Conservation (phyloP, 768 basidiomycete genomes). For the Lactarius quietus region DNA sequence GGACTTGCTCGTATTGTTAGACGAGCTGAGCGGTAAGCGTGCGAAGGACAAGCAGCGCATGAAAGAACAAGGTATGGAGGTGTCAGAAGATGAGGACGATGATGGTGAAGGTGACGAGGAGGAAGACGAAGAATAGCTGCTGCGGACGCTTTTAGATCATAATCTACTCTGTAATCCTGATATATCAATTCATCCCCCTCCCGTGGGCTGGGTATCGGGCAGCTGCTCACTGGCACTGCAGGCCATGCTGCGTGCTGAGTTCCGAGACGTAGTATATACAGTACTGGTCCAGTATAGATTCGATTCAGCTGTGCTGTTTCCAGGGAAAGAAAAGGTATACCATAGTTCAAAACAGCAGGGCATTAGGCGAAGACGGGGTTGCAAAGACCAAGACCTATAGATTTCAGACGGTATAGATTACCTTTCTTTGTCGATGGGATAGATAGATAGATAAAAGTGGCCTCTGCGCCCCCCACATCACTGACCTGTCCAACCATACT, state of each 20-base stretch:
- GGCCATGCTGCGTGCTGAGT: background rate
- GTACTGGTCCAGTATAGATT: background rate
- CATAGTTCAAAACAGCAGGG: no score
- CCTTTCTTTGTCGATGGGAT: no score
- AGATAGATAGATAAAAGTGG: no score
- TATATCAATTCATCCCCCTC: background rate
- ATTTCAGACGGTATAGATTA: no score
- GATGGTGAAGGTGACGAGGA: conserved; percentile 53
- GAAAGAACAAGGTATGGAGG: conserved; percentile 71
- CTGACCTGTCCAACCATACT: no score
- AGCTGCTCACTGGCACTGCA: background rate
- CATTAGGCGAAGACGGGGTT: no score
- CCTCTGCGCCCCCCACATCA: no score
- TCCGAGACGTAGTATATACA: background rate
- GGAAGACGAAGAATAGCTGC: conserved; percentile 20
- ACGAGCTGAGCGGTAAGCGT: conserved; percentile 86
- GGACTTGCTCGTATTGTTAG: conserved; percentile 87
- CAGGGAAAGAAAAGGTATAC: no score
- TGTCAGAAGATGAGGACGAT: conserved; percentile 89
- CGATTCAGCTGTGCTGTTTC: background rate
- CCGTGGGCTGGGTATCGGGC: no score
- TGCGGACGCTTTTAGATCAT: background rate
- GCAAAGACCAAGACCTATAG: no score
- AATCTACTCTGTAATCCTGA: background rate
- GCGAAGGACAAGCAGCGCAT: conserved; percentile 78